phyloP scores from a whole-genome alignment of 1,139 yeast genomes.

The Suhomyces ambrosiae region DNA sequence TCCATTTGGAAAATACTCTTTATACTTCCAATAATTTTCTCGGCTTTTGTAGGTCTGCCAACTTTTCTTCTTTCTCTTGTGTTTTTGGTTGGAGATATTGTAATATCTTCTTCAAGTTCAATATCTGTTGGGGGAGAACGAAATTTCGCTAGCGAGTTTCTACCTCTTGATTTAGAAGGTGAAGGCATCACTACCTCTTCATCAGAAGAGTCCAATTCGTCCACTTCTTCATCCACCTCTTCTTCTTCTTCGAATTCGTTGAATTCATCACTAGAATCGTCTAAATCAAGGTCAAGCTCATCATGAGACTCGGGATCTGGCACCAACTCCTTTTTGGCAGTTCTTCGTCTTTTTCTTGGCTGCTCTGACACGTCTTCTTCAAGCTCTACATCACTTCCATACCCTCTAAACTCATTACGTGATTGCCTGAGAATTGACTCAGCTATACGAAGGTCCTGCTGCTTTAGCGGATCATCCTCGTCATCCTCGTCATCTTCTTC shows the following conservation, averaged over 20 bases:
- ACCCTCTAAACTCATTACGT: slow-evolving; percentile 18
- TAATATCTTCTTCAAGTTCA: slow-evolving; percentile 1
- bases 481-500: slow-evolving; percentile 39
- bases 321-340: not conserved
- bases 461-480: slow-evolving; percentile 29
- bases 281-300: slow-evolving; percentile 1
- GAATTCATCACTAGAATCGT: slow-evolving; percentile 8
- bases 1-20: slow-evolving; percentile 40
- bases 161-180: not conserved
- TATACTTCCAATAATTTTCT: slow-evolving; percentile 33
- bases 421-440: slow-evolving; percentile 40
- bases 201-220: slow-evolving; percentile 6
- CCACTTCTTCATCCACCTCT: slow-evolving; percentile 11
- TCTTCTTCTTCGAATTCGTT: slow-evolving; percentile 12
- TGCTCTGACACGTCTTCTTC: slow-evolving; percentile 28
- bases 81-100: not conserved
- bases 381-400: slow-evolving; percentile 35
- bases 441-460: slow-evolving; percentile 49
- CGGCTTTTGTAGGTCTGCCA: slow-evolving; percentile 42
- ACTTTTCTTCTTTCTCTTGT: slow-evolving; percentile 20
- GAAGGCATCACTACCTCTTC: slow-evolving; percentile 10
- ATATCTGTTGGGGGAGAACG: not conserved
- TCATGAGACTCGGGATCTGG: not conserved
- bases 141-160: not conserved
- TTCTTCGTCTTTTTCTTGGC: slow-evolving; percentile 5